Percentiles rank a stretch among this genome's conserved stretches.
These are phyloP conservation scores for Aspergillus flavus DNA, from an alignment of 2,329 filamentous ascomycete species.

Conservation along the genomic window DNA sequence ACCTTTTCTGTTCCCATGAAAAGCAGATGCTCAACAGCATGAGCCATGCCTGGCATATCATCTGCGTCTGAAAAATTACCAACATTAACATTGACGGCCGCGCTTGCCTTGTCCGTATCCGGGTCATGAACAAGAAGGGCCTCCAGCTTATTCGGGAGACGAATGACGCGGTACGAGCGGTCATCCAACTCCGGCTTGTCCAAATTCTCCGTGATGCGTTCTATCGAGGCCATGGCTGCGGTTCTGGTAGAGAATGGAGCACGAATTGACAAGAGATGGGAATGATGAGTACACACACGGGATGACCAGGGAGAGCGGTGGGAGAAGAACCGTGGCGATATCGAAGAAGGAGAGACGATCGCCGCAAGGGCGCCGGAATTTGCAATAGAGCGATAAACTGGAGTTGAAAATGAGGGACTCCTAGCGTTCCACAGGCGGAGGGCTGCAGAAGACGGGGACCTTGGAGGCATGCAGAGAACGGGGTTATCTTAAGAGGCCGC, in stretches of 20 bases:
- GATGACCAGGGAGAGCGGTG: constrained; percentile 15
- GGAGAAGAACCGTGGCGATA: constrained; percentile 20
- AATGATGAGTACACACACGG: constrained; percentile 13
- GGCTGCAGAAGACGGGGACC: constrained; percentile 31
- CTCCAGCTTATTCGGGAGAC: constrained; percentile 83
- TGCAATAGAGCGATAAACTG: constrained; percentile 18
- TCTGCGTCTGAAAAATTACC: constrained; percentile 91
- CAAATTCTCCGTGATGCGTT: constrained; percentile 67
- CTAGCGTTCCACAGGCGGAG: constrained; percentile 21
- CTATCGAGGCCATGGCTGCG: constrained; percentile 37
- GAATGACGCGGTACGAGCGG: constrained; percentile 83
- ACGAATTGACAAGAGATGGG: constrained; percentile 23
- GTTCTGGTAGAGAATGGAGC: constrained; percentile 22
- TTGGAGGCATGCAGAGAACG: constrained; percentile 37
- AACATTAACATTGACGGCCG: constrained; percentile 92
- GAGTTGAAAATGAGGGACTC: constrained; percentile 13
- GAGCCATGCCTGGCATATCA: constrained; percentile 91
- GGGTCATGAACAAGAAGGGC: constrained; percentile 90
- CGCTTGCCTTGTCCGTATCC: constrained; percentile 94
- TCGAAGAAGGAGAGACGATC: constrained; percentile 21
- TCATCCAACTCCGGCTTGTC: constrained; percentile 86
- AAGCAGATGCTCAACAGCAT: constrained; percentile 91
- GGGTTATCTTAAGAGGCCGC: background rate
- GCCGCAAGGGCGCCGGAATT: constrained; percentile 16
- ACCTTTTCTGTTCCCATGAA: constrained; percentile 99